A percentile compares a stretch with the other conserved stretches of the same genome.
phyloP scores from a whole-genome alignment of 2,329 filamentous ascomycete genomes.

The Fusarium napiforme region DNA sequence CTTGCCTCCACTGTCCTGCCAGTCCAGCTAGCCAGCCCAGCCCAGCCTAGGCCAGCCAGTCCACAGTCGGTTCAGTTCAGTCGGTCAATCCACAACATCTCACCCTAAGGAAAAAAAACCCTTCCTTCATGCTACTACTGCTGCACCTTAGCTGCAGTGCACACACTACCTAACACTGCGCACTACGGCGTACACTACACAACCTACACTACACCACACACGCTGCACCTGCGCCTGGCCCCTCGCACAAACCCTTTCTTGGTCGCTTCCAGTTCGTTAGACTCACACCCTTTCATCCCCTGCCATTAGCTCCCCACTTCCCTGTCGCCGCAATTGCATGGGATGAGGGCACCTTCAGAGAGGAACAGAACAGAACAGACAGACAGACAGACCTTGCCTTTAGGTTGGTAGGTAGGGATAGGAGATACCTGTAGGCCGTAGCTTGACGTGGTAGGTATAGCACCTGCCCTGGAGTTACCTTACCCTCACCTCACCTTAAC shows the following conservation, averaged over 20 bases:
- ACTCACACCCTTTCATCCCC: constrained; percentile 20
- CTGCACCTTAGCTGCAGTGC: constrained; percentile 24
- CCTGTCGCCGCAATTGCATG: constrained; percentile 25
- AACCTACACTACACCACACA: not conserved
- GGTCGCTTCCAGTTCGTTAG: not conserved
- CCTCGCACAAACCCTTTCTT: constrained; percentile 25
- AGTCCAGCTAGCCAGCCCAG: not conserved
- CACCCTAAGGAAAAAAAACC: constrained; percentile 26
- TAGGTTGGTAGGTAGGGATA: not conserved
- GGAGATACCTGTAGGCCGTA: not conserved
- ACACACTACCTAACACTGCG: not conserved
- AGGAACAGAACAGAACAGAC: not conserved
- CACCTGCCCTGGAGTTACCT: constrained; percentile 1
- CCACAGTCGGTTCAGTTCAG: not conserved
- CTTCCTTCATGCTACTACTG: constrained; percentile 37
- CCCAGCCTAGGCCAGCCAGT: not conserved
- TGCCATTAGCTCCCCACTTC: constrained; percentile 19
- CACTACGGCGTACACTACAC: not conserved
- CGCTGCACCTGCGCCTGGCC: constrained; percentile 14
- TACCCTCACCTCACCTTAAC: constrained; percentile 8
- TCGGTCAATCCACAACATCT: not conserved
- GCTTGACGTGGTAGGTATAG: not conserved
- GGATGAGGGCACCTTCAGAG: constrained; percentile 4
- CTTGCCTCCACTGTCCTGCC: constrained; percentile 18
- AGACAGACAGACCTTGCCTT: not conserved